A percentile compares a stretch with the other conserved stretches of the same genome.
Conservation (phyloP, 768 basidiomycete species). For the Lentinula raphanica region DNA sequence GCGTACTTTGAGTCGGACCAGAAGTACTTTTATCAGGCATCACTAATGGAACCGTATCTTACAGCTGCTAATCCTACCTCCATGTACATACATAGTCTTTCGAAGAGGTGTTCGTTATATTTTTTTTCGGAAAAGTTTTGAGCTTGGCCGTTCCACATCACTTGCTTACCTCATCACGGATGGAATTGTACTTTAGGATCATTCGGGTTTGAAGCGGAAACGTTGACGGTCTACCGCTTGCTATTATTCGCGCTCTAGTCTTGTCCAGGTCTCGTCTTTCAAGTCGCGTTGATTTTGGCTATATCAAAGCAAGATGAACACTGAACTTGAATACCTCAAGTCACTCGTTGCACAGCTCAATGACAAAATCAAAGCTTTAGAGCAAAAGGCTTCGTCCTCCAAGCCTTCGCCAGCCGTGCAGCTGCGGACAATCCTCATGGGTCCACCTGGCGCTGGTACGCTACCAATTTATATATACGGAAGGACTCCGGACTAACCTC, state of each 20-base stretch:
- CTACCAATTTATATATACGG: slow-evolving; percentile 4
- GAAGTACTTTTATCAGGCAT: too few relatives aligned
- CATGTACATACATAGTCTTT: too few relatives aligned
- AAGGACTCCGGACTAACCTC: neutral
- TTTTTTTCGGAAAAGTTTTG: too few relatives aligned
- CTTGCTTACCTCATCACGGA: too few relatives aligned
- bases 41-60: too few relatives aligned
- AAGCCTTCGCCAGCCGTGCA: slow-evolving; percentile 62
- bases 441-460: slow-evolving; percentile 95
- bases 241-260: neutral
- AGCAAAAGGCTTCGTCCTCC: slow-evolving; percentile 56
- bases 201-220: too few relatives aligned
- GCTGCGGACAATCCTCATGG: slow-evolving; percentile 87
- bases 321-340: slow-evolving; percentile 93
- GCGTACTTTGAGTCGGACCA: too few relatives aligned
- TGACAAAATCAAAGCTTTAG: slow-evolving; percentile 79
- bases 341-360: slow-evolving; percentile 84
- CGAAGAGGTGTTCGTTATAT: too few relatives aligned
- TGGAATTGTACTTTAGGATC: too few relatives aligned
- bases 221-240: neutral
- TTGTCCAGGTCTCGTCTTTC: neutral
- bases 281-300: neutral
- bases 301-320: slow-evolving; percentile 23
- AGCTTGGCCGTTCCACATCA: too few relatives aligned
- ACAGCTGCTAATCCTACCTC: too few relatives aligned